These are phyloP conservation scores for Penicillium sp. DNA, from an alignment of 2,329 filamentous ascomycete species.

Conservation along the genomic window DNA sequence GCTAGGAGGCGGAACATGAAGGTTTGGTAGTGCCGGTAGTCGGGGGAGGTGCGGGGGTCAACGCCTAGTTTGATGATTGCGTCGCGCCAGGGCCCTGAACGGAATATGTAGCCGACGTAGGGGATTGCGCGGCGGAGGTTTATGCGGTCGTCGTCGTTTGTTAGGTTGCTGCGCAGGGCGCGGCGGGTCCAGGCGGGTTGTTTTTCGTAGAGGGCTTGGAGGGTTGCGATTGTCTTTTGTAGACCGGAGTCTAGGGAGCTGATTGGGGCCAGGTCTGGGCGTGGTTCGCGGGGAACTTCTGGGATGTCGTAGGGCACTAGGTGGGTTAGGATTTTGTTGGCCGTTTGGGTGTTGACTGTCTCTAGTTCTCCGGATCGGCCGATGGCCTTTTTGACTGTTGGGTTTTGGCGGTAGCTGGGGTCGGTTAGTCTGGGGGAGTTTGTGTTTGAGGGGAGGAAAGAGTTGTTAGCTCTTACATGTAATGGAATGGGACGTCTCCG, in stretches of 20 bases:
- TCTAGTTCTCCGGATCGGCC: constrained; percentile 58
- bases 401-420: constrained; percentile 75
- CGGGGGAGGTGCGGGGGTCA: constrained; percentile 74
- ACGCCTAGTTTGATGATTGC: constrained; percentile 79
- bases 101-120: constrained; percentile 88
- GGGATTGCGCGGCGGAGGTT: constrained; percentile 70
- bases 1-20: constrained; percentile 72
- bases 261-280: constrained; percentile 53
- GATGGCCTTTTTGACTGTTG: constrained; percentile 62
- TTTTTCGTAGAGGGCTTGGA: constrained; percentile 64
- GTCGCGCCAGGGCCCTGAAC: constrained; percentile 87
- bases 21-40: constrained; percentile 80
- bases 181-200: constrained; percentile 85
- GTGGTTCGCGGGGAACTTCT: constrained; percentile 58
- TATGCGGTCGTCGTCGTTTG: constrained; percentile 48
- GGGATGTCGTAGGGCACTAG: constrained; percentile 61
- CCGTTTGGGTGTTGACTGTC: constrained; percentile 55
- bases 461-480: constrained; percentile 41
- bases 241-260: constrained; percentile 54
- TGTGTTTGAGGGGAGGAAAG: neutral
- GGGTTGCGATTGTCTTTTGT: constrained; percentile 59
- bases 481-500: constrained; percentile 67
- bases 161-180: constrained; percentile 70
- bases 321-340: constrained; percentile 57
- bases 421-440: constrained; percentile 13